Evolutionary conservation across 2,329 filamentous ascomycete species (phyloP), one percentile per base, ranked within the genome.

Genomic region (Ceratocystis papillata): DNA sequence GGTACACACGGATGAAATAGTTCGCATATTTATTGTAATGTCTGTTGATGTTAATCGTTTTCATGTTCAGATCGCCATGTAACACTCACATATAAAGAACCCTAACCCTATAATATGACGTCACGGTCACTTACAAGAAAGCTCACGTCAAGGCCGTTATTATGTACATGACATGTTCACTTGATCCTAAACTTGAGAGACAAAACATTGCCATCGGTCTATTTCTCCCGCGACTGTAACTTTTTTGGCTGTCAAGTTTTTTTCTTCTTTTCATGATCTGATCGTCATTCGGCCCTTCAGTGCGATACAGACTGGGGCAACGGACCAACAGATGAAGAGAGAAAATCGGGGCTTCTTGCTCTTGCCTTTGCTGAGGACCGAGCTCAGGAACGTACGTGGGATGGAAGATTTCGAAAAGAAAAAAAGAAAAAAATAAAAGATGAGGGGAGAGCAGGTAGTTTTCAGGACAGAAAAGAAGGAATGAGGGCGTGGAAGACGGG

Each of bases 341-440:
- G 33, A 61, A 61, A 55, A 55, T 15, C 50, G 50, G 50, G 50
- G 50, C 50, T 25, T 28, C 25, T 55, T 55, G 20, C 50, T 28
- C 50, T 55, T 25, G 7, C 15, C 3, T 25, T 25, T 55, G 20
- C 25, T 55, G 50, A 30, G 50, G 50, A 15, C 50, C 50, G 50
- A 55, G 50, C 50, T 55, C 20, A 55, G 50, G 50, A 55, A 55
- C 50, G 50, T 30, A 55, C 50, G 50, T 55, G 50, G 50, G 20
- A 25, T 55, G 46, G 8, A 48, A 17, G n/a, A 48, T 48, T 48
- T 48, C 20, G 6, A 48, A 10, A 48, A 10, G 0, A 10, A 48
- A 22, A 22, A 20, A n/a, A 37, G 1, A 37, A 37, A 37, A 37
- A 37, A 37, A 33, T n/a, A 50, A 50, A 12, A 53, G n/a, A 22